Evolutionary conservation across 2,329 filamentous ascomycete species (phyloP).

Genomic region (Diaporthe amygdali): DNA sequence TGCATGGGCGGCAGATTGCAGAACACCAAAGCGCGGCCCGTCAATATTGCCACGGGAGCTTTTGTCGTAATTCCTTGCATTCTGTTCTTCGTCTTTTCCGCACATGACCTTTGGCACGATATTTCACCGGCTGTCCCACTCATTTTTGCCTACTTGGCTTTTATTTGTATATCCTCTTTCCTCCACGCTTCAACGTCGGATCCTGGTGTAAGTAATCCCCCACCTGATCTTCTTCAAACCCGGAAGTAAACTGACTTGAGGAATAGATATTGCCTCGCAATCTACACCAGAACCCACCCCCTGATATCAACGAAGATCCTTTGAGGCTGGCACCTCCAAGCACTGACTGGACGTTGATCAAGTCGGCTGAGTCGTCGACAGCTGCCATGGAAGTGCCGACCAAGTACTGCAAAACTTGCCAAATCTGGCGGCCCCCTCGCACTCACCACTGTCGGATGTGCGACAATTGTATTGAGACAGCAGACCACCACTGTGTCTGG

Average conservation of each 20-base stretch:
- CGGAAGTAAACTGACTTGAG: conserved; percentile 23
- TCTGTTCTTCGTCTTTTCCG: conserved; percentile 87
- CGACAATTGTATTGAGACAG: conserved; percentile 96
- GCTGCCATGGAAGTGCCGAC: conserved; percentile 97
- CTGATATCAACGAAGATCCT: conserved; percentile 78
- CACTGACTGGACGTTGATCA: conserved; percentile 93
- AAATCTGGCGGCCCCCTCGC: conserved; percentile 94
- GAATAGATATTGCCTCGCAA: conserved; percentile 87
- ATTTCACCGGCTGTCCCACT: conserved; percentile 89
- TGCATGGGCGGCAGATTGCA: conserved; percentile 85
- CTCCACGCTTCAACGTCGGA: conserved; percentile 91
- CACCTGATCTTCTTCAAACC: background rate
- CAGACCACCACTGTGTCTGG: conserved; percentile 99
- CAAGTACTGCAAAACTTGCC: conserved; percentile 97
- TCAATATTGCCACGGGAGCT: conserved; percentile 86
- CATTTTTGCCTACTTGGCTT: conserved; percentile 89
- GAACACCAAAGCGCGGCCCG: conserved; percentile 84
- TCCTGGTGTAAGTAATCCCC: conserved; percentile 74
- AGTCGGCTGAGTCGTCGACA: conserved; percentile 74
- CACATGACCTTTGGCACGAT: conserved; percentile 83
- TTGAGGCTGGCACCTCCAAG: conserved; percentile 81
- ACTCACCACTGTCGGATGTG: conserved; percentile 96
- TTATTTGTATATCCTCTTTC: conserved; percentile 91
- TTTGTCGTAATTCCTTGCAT: conserved; percentile 79
- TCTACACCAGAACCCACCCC: conserved; percentile 83